Evolutionary conservation across 2,329 filamentous ascomycete genomes (phyloP).

Genomic region (Orbilia quercus): DNA sequence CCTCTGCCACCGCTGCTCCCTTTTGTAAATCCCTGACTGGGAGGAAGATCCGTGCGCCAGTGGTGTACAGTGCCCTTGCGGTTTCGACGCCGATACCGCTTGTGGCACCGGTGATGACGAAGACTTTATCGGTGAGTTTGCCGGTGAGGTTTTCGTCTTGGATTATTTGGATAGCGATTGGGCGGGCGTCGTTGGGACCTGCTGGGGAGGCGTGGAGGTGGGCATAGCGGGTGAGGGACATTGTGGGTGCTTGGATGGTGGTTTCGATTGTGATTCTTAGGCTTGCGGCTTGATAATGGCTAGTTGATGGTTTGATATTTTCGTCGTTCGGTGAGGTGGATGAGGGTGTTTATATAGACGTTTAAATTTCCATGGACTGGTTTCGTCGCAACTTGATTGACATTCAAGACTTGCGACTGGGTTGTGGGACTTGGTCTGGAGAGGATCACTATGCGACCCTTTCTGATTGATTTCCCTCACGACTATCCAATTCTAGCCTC

Average conservation of each 20-base stretch:
- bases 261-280: too few relatives aligned
- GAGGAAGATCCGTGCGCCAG: slow-evolving; percentile 63
- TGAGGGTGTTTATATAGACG: too few relatives aligned
- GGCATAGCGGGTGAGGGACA: slow-evolving; percentile 56
- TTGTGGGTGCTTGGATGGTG: too few relatives aligned
- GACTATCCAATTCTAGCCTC: too few relatives aligned
- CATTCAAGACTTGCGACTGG: too few relatives aligned
- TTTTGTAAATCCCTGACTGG: slow-evolving; percentile 62
- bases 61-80: slow-evolving; percentile 62
- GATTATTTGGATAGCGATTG: slow-evolving; percentile 62
- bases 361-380: neutral
- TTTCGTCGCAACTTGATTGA: slow-evolving; percentile 2
- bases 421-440: too few relatives aligned
- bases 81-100: slow-evolving; percentile 64
- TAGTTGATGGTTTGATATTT: too few relatives aligned
- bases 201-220: slow-evolving; percentile 44
- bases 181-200: slow-evolving; percentile 61
- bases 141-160: slow-evolving; percentile 60
- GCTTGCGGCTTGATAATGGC: too few relatives aligned
- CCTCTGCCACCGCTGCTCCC: slow-evolving; percentile 34
- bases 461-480: too few relatives aligned
- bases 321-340: too few relatives aligned
- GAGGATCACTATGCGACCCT: too few relatives aligned
- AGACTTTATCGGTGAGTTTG: slow-evolving; percentile 62
- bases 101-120: slow-evolving; percentile 63